phyloP scores from a whole-genome alignment of 768 basidiomycete species.

The Tylopilus cervinicoccineus region DNA sequence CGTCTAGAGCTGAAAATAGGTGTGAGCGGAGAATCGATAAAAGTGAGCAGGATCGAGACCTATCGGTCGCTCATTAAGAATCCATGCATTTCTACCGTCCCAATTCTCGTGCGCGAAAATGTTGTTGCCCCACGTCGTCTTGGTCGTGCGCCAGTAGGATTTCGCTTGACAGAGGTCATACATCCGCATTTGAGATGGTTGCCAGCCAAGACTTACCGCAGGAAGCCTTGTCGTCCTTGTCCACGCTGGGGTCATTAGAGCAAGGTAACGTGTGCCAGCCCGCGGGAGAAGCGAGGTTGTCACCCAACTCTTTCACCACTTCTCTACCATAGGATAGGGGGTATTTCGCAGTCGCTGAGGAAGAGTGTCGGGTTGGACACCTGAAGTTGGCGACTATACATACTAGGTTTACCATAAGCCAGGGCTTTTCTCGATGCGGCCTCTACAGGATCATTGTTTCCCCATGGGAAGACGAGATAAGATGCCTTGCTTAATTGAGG shows the following conservation, averaged over 20 bases:
- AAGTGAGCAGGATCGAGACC: constrained; percentile 20
- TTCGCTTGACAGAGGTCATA: constrained; percentile 17
- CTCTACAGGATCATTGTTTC: constrained; percentile 77
- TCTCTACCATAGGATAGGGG: constrained; percentile 25
- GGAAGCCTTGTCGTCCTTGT: constrained; percentile 6
- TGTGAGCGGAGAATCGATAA: neutral
- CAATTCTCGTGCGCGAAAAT: constrained; percentile 95
- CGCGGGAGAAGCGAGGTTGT: constrained; percentile 73
- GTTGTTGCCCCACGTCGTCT: constrained; percentile 87
- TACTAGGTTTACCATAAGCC: constrained; percentile 17
- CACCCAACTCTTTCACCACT: constrained; percentile 62
- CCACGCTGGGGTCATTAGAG: constrained; percentile 53
- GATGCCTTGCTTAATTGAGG: constrained; percentile 32
- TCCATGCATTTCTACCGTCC: constrained; percentile 64
- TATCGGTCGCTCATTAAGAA: constrained; percentile 77
- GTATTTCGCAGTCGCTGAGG: constrained; percentile 2
- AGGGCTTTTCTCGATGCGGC: constrained; percentile 31
- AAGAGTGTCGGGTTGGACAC: neutral
- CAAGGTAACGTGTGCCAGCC: constrained; percentile 91
- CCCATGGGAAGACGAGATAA: constrained; percentile 78
- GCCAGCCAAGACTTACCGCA: constrained; percentile 7
- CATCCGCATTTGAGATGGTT: no score
- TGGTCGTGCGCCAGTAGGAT: constrained; percentile 56
- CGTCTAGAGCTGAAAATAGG: constrained; percentile 2
- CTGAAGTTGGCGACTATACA: neutral